Evolutionary conservation across 768 basidiomycete species (phyloP), one percentile per base, ranked within the genome.

Genomic region (Lyophyllum shimeji): DNA sequence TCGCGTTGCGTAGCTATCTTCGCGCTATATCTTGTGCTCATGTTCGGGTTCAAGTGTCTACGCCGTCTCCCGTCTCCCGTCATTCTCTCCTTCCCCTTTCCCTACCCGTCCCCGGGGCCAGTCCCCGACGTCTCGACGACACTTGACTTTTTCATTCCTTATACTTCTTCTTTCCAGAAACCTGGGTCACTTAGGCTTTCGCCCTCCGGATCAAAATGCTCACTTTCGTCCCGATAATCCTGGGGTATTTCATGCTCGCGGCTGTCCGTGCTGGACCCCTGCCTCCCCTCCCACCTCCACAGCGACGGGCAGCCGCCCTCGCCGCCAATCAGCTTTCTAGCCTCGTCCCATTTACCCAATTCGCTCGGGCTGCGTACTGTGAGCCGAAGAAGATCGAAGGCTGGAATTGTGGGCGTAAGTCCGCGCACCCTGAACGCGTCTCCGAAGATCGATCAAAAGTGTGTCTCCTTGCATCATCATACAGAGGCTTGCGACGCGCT

Each of bases 341-440:
- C 17, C 52, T 59, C 8, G 47, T 59, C 18, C 69, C 69, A 7
- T 72, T 72, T 57, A 70, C 67, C 15, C 71, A 71, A 56, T 71
- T 71, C 53, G 65, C 71, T 47, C 65, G 69, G 44, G 69, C 72
- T 44, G 70, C 72, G 17, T 72, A 71, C 56, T 71, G 71, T 58
- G 62, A 62, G 20, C 65, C 62, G 3, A 58, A 60, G 27, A 63
- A 63, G 43, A 60, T 73, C 12, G 59, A 60, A 52, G 60, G 62
- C 18, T 71, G 71, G 73, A 62, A 60, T 25, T 72, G 71, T 25
- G 68, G 69, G 42, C 59, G 70, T 69, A 62, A 44, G 65, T 44
- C 44, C 7, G 29, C 29, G 29, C 4, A 4, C 9, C 15, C 34
- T 13, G 6, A 37, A 13, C 7, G 15, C 34, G 15, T 37, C 34